Evolutionary conservation across 2,329 filamentous ascomycete genomes (phyloP).

Genomic region (Pestalotiopsis sp.): DNA sequence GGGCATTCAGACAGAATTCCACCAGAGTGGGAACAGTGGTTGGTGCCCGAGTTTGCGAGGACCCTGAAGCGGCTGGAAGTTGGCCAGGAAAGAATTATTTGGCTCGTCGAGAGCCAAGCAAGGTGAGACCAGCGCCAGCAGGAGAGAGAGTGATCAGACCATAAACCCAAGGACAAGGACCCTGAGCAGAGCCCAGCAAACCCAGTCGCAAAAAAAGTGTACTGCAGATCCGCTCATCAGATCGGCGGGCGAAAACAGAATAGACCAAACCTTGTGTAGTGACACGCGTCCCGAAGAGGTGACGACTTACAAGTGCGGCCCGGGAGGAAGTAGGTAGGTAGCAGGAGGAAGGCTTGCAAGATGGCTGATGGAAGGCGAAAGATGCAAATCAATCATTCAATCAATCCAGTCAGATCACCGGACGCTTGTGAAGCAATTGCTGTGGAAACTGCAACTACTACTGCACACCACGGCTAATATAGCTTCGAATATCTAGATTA

Average conservation of each 20-base stretch:
- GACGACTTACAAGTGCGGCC: background rate
- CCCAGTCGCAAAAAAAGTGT: background rate
- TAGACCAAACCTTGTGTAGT: background rate
- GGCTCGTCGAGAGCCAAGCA: background rate
- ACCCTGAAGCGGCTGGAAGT: background rate
- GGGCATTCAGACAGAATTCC: slow-evolving; percentile 1
- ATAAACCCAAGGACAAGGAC: background rate
- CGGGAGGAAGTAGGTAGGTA: background rate
- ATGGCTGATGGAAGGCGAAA: background rate
- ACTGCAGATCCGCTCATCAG: slow-evolving; percentile 3
- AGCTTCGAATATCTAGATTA: background rate
- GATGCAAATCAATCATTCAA: background rate
- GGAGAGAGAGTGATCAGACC: too few relatives aligned
- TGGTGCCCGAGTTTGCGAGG: background rate
- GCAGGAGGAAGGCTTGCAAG: background rate
- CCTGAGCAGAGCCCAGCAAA: background rate
- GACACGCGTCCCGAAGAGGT: slow-evolving; percentile 6
- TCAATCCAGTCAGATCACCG: background rate
- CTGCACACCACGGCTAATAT: background rate
- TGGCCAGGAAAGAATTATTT: background rate
- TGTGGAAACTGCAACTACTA: background rate
- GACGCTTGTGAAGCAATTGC: background rate
- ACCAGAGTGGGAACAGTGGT: slow-evolving; percentile 1
- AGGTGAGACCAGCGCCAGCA: background rate
- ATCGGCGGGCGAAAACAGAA: slow-evolving; percentile 7